phyloP scores from a whole-genome alignment of 176 grass and related monocot species.

The Aegilops tauschii region DNA sequence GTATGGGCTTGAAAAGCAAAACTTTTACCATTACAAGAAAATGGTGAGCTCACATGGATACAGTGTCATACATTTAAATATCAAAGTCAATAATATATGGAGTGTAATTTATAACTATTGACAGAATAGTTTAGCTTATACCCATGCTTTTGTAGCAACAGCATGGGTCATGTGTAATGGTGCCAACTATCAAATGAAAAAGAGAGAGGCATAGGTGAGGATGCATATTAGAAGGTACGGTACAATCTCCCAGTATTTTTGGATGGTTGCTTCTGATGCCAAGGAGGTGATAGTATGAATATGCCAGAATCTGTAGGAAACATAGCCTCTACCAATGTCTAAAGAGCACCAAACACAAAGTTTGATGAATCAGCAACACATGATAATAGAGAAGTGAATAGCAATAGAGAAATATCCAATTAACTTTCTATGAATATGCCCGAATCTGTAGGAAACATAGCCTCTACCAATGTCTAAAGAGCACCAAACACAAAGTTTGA shows the following conservation, averaged over 20 bases:
- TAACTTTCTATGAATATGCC: not conserved
- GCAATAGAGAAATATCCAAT: not conserved
- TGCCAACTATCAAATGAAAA: not conserved
- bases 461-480: not conserved
- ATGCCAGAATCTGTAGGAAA: not conserved
- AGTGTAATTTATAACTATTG: not conserved
- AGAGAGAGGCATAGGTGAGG: not conserved
- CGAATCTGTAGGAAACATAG: too few species aligned
- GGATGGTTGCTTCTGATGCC: not conserved
- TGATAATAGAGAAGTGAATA: not conserved
- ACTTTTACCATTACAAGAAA: not conserved
- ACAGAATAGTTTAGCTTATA: conserved; percentile 4
- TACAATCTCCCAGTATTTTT: not conserved
- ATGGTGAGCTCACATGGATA: not conserved
- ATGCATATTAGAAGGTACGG: not conserved
- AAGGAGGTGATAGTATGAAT: not conserved
- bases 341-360: not conserved
- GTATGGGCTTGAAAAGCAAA: not conserved
- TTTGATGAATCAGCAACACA: not conserved
- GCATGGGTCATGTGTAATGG: not conserved
- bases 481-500: not conserved
- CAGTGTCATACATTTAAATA: conserved; percentile 5
- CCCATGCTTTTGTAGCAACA: not conserved
- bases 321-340: not conserved
- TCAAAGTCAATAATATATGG: not conserved